Base-by-base conservation (phyloP, 768 basidiomycete genomes). In the Hemileccinum rubropunctum region DNA sequence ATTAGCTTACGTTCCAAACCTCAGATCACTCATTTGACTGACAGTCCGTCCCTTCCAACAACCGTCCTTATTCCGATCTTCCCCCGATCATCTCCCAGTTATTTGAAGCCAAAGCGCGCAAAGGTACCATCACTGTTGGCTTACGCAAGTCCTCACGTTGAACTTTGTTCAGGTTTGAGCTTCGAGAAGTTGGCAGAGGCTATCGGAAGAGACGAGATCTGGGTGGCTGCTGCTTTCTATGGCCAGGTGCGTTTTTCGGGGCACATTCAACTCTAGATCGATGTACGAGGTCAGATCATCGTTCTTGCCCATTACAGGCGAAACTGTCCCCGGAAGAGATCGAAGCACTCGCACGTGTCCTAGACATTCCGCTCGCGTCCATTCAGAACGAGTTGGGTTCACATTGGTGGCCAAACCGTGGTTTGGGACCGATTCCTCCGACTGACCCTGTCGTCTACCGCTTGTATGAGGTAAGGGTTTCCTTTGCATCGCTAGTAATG, bases 141-240 rank as follows among this genome's bases (percentile, higher is more conserved):
- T 17, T 11, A 8, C 10, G 20, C n/a, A 8, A 17, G 26, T 10
- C 36, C 44, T 40, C 45, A 26, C 33, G 40, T 32, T 48, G 47
- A 52, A 21, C 18, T 35, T 23, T 27, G 5, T 32, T 23, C 40
- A 87, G 86, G 83, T 14, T 56, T 84, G 52, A 82, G 83, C 13
- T 92, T 91, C 53, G 86, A 82, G 49, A 71, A 79, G 34, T 79
- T 92, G 56, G 88, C 77, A 11, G 72, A 82, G 50, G 73, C 72
- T 7, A 77, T 92, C 46, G 80, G 77, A 20, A 83, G 77, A 63
- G 85, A 89, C 62, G 90, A 92, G 60, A 76, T 91, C 21, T 92
- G 88, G 87, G 76, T 91, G 21, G 89, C 89, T 3, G 81, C 89
- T 6, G 82, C 83, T 42, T 88, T 92, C 68, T 90, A 89, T 57